Evolutionary conservation across 306 rosid species (phyloP).

Genomic region (Gillenia trifoliata): DNA sequence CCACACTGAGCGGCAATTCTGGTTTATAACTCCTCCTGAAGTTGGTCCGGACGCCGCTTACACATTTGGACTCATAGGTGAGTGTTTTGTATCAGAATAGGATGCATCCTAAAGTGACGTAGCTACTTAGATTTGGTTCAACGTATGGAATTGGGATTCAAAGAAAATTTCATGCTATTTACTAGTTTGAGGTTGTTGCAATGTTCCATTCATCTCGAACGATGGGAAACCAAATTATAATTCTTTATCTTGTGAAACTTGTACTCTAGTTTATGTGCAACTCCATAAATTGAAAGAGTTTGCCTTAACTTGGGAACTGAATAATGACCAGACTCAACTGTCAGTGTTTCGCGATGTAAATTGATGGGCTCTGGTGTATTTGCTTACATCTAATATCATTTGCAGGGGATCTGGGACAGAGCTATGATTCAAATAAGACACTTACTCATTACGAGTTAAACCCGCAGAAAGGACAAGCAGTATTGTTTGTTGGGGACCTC

Average conservation of each 20-base stretch:
- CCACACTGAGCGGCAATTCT: constrained; percentile 46
- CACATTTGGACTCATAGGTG: constrained; percentile 86
- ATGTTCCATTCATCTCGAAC: neutral
- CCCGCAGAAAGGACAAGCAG: constrained; percentile 57
- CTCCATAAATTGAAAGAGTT: neutral
- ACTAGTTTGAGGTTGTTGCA: neutral
- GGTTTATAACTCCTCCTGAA: constrained; percentile 69
- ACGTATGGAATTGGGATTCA: neutral
- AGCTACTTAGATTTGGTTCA: neutral
- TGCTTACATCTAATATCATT: neutral
- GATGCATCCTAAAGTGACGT: neutral
- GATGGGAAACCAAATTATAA: neutral
- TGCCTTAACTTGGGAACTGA: neutral
- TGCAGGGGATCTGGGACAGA: constrained; percentile 92
- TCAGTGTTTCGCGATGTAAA: neutral
- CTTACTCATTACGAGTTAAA: constrained; percentile 69
- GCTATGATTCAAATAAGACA: constrained; percentile 65
- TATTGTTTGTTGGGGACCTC: constrained; percentile 77
- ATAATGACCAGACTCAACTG: neutral
- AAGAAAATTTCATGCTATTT: neutral
- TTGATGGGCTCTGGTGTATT: neutral
- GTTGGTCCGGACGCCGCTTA: constrained; percentile 75
- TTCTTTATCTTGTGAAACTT: neutral
- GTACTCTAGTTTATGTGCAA: neutral
- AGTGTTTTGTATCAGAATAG: neutral